A percentile compares a stretch with the other conserved stretches of the same genome.
Conservation (phyloP, 2,329 filamentous ascomycete species). For the Xenoacremonium recifei region DNA sequence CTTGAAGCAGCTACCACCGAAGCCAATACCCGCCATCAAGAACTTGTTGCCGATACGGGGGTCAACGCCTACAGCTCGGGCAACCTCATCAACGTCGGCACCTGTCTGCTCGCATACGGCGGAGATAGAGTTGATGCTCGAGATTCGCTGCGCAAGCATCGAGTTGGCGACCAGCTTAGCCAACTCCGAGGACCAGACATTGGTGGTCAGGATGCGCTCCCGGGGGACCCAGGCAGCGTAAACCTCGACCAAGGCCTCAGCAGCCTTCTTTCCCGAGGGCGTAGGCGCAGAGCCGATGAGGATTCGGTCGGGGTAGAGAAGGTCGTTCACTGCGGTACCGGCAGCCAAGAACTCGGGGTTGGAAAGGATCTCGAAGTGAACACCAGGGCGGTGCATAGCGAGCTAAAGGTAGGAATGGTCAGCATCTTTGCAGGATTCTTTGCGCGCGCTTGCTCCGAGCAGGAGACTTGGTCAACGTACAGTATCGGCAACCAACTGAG, state of each 20-base stretch:
- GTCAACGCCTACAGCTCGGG: constrained; percentile 66
- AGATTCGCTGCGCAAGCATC: constrained; percentile 77
- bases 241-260: constrained; percentile 60
- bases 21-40: constrained; percentile 72
- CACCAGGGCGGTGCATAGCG: constrained; percentile 57
- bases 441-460: not conserved
- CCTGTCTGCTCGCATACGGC: constrained; percentile 76
- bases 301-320: constrained; percentile 70
- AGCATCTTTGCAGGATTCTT: constrained; percentile 4
- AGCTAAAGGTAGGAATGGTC: constrained; percentile 39
- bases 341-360: constrained; percentile 82
- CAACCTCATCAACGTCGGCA: constrained; percentile 73
- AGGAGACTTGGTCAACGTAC: constrained; percentile 44
- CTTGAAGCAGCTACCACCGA: constrained; percentile 79
- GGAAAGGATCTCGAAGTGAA: constrained; percentile 72
- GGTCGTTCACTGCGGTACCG: constrained; percentile 70
- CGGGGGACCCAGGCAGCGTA: constrained; percentile 71
- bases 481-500: constrained; percentile 66
- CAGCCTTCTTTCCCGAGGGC: constrained; percentile 58
- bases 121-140: constrained; percentile 78
- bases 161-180: constrained; percentile 78
- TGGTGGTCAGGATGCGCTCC: constrained; percentile 67
- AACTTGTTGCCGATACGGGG: constrained; percentile 70
- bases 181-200: constrained; percentile 76
- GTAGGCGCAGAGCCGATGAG: constrained; percentile 70